Base-by-base conservation (phyloP, 2,329 filamentous ascomycete species). In the Phaeosphaeria sp. region DNA sequence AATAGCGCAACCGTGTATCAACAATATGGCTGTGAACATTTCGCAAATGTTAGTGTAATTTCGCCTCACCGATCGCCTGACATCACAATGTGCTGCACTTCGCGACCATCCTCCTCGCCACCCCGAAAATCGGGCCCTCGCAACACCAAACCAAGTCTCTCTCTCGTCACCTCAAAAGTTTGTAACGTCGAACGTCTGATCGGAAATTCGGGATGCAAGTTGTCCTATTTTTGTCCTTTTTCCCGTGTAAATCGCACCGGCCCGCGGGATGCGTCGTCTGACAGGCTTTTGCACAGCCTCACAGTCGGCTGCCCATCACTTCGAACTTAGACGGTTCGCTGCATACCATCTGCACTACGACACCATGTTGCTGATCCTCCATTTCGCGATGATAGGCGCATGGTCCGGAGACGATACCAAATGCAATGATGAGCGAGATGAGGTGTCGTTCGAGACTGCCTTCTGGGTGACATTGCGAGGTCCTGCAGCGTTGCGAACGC, bases 251-350 rank as follows among this genome's bases (percentile, higher is more conserved):
- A 30, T 60, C 53, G 53, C 56, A 57, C 62, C 53, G 55, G 56
- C 50, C 62, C 55, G 57, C 49, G 27, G 27, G 44, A 39, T 50
- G 49, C 40, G 56, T 61, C 62, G n/a, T n/a, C n/a, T 65, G 59
- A 65, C 59, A 60, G 44, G 44, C 59, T 58, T 51, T 62, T n/a
- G 57, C 62, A 65, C 62, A 63, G 62, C 62, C 61, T 64, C 60
- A 43, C 51, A 60, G 51, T 49, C 51, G 52, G 52, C 56, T 44
- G 49, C 46, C 55, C 57, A 43, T 46, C 45, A 50, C 25, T 49
- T 45, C 45, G n/a, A 58, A 53, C 15, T 47, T 52, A 45, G 17
- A 45, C 27, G 40, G 27, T 46, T 49, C 47, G 52, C 55, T 46
- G 42, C 53, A 40, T 47, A 56, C 11, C 25, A 30, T 45, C 42